These are phyloP conservation scores for Boletus reticulatus DNA, from an alignment of 768 basidiomycete species.

Conservation along the genomic window DNA sequence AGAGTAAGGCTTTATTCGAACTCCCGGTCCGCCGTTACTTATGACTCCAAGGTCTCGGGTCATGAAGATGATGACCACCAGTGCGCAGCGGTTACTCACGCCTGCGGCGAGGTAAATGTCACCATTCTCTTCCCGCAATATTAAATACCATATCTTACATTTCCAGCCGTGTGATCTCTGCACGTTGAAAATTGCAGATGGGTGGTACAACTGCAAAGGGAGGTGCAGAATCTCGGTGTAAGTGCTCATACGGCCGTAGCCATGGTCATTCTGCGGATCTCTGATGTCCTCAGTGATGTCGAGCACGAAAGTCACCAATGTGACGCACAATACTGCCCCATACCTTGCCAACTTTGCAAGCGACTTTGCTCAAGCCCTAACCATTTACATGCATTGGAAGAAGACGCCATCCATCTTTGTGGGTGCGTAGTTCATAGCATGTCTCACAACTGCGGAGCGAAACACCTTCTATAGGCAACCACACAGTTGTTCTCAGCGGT, in stretches of 20 bases:
- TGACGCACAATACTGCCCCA: conserved; percentile 49
- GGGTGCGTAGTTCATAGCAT: conserved; percentile 38
- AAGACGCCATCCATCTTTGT: conserved; percentile 49
- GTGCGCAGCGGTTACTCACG: conserved; percentile 51
- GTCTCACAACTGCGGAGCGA: conserved; percentile 5
- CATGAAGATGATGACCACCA: conserved; percentile 51
- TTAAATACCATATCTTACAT: background rate
- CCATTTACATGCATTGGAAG: conserved; percentile 52
- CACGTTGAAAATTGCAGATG: conserved; percentile 23
- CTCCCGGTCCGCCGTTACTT: background rate
- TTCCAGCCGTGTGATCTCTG: conserved; percentile 44
- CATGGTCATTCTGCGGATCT: background rate
- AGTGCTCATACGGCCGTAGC: background rate
- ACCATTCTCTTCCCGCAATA: background rate
- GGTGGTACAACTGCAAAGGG: conserved; percentile 40
- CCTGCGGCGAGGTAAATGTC: conserved; percentile 50
- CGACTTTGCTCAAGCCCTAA: conserved; percentile 44
- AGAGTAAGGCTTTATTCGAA: conserved; percentile 36
- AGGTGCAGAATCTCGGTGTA: conserved; percentile 44
- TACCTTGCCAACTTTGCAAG: conserved; percentile 54
- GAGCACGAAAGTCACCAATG: conserved; percentile 49
- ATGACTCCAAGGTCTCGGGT: conserved; percentile 37
- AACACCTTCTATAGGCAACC: conserved; percentile 32
- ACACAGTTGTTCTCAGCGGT: conserved; percentile 47
- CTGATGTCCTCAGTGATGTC: conserved; percentile 37